phyloP scores from a whole-genome alignment of 768 basidiomycete genomes.

The Pluteus cervinus region DNA sequence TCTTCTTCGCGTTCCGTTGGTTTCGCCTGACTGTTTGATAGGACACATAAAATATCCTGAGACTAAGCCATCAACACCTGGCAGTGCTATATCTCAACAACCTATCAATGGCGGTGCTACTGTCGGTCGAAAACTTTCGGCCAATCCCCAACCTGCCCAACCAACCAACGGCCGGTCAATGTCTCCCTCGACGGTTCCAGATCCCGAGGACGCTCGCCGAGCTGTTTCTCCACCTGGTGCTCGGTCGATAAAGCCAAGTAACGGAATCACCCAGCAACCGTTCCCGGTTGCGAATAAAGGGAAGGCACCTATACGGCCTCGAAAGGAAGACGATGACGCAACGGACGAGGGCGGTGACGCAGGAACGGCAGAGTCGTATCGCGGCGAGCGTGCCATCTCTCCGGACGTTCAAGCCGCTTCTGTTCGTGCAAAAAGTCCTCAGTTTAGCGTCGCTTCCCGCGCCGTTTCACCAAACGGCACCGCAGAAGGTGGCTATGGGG shows the following conservation, averaged over 20 bases:
- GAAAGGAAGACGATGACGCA: constrained; percentile 36
- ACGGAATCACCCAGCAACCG: constrained; percentile 33
- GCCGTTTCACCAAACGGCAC: constrained; percentile 52
- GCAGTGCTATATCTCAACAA: constrained; percentile 23
- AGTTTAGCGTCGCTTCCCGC: constrained; percentile 35
- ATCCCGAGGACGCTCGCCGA: constrained; percentile 54
- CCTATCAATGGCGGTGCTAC: too few relatives aligned
- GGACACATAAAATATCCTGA: constrained; percentile 95
- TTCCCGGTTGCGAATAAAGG: constrained; percentile 39
- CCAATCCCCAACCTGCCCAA: constrained; percentile 33
- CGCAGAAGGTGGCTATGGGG: constrained; percentile 17
- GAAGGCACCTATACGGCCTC: constrained; percentile 46
- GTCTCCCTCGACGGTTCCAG: constrained; percentile 54
- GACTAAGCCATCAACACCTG: constrained; percentile 29
- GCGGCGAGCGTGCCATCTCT: constrained; percentile 45
- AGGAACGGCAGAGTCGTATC: constrained; percentile 38
- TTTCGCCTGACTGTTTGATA: constrained; percentile 20
- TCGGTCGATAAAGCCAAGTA: constrained; percentile 37
- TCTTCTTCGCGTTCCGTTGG: constrained; percentile 2
- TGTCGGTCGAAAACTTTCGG: constrained; percentile 49
- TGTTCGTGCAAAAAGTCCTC: constrained; percentile 56
- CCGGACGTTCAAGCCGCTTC: constrained; percentile 37
- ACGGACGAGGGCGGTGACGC: constrained; percentile 56
- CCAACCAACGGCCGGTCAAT: constrained; percentile 47
- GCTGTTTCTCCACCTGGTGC: constrained; percentile 57